Base-by-base conservation (phyloP, 495 filamentous ascomycete genomes). In the Trichoderma orchidacearum region DNA sequence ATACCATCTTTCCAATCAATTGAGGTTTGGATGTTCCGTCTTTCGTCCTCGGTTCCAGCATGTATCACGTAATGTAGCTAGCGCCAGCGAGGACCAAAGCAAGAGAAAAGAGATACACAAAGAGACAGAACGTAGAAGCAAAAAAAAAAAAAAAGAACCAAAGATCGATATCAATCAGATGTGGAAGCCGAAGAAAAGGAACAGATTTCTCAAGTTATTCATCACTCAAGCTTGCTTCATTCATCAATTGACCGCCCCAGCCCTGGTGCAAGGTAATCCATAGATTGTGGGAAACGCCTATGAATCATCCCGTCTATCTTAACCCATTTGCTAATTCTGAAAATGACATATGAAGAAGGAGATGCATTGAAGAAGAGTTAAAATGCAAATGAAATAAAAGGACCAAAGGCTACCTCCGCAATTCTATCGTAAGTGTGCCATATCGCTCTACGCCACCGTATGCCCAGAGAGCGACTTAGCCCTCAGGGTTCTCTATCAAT, bases 291-390 rank as follows among this genome's bases (percentile, higher is more conserved):
- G n/a, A 34, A 60, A 48, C 28, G 54, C 18, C 38, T 53, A 60
- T 5, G 57, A 58, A 15, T 45, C 62, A 32, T 63, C n/a, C 62
- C 17, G 41, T 48, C 41, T 48, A 48, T 48, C 21, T 23, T 9
- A 25, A 27, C 27, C 3, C 21, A 11, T 27, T n/a, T 25, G 41
- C 41, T 48, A 13, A 48, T 27, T 18, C 5, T 23, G 15, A 48
- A 27, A 18, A 27, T 12, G 41, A 4, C 5, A 27, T 11, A 8
- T 3, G 7, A 27, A 23, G 5, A 48, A 38, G 7, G 17, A 48
- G 18, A 8, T 48, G 41, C 11, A 48, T 25, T 4, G 5, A 17
- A 48, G 8, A 48, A 48, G n/a, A 11, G 9, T 27, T 11, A 25
- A 27, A 27, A 28, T 21, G 3, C 18, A 41, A 3, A 41, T 9